phyloP scores from a whole-genome alignment of 139 green algal genomes.

The Micromonas pusilla region DNA sequence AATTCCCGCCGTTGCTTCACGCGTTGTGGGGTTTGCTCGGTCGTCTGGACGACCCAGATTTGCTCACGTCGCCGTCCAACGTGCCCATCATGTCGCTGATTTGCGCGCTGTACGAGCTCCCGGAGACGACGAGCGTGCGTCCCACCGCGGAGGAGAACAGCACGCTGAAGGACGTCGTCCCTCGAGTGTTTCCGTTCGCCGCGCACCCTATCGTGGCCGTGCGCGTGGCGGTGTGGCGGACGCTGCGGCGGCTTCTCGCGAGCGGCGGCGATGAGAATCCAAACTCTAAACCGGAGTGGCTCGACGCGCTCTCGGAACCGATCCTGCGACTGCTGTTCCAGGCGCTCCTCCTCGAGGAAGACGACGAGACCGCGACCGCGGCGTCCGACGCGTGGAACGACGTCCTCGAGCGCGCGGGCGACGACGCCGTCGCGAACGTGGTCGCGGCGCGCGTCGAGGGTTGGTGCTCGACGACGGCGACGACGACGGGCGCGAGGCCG shows the following conservation, averaged over 20 bases:
- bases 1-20: constrained; percentile 31
- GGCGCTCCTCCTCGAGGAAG: constrained; percentile 64
- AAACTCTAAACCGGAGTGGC: constrained; percentile 37
- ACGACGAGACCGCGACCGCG: constrained; percentile 41
- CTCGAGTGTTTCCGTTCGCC: constrained; percentile 72
- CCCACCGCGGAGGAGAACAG: neutral
- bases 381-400: constrained; percentile 52
- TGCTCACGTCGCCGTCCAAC: constrained; percentile 50
- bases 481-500: constrained; percentile 32
- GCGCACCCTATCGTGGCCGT: constrained; percentile 66
- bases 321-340: constrained; percentile 62
- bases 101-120: constrained; percentile 51
- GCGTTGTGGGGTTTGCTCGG: constrained; percentile 70
- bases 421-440: neutral
- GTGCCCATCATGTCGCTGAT: constrained; percentile 63
- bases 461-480: constrained; percentile 42
- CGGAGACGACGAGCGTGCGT: neutral
- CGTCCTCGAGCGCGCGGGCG: constrained; percentile 43
- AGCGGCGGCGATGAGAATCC: neutral
- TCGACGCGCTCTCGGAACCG: constrained; percentile 40
- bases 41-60: constrained; percentile 73
- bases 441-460: constrained; percentile 20
- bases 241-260: constrained; percentile 27
- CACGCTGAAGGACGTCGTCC: constrained; percentile 38
- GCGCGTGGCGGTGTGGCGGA: constrained; percentile 51